Evolutionary conservation across 2,329 filamentous ascomycete species (phyloP).

Genomic region (Proliferodiscus dingleyae): DNA sequence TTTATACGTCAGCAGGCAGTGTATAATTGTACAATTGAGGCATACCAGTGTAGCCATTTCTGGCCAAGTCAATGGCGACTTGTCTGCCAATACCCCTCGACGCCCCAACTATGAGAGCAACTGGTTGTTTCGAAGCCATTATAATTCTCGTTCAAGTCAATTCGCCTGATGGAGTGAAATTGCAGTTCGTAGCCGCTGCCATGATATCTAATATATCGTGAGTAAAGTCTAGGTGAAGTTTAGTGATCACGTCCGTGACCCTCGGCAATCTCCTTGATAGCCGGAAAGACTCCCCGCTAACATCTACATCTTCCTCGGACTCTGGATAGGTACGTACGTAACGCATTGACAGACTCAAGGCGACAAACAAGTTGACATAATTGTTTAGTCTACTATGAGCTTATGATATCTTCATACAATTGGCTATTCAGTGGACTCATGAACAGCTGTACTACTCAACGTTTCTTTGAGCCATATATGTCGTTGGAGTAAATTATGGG

Average conservation of each 20-base stretch:
- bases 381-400: neutral
- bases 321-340: neutral
- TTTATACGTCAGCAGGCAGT: neutral
- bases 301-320: neutral
- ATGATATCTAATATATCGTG: neutral
- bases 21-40: too few species aligned
- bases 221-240: neutral
- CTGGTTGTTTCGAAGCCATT: conserved; percentile 35
- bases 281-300: neutral
- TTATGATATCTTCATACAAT: too few species aligned
- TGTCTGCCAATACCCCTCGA: conserved; percentile 75
- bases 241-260: neutral
- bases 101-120: conserved; percentile 69
- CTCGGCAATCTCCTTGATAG: neutral
- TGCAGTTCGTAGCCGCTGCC: neutral
- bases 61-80: conserved; percentile 71
- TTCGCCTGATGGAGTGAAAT: neutral
- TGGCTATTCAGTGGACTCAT: too few species aligned
- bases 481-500: conserved; percentile 42
- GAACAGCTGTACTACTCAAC: neutral
- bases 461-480: neutral
- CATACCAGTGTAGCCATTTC: conserved; percentile 66
- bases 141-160: conserved; percentile 4
- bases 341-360: too few species aligned
- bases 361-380: too few species aligned